phyloP scores from a whole-genome alignment of 805 yeast genomes.

The Yamadazyma kitorensis region DNA sequence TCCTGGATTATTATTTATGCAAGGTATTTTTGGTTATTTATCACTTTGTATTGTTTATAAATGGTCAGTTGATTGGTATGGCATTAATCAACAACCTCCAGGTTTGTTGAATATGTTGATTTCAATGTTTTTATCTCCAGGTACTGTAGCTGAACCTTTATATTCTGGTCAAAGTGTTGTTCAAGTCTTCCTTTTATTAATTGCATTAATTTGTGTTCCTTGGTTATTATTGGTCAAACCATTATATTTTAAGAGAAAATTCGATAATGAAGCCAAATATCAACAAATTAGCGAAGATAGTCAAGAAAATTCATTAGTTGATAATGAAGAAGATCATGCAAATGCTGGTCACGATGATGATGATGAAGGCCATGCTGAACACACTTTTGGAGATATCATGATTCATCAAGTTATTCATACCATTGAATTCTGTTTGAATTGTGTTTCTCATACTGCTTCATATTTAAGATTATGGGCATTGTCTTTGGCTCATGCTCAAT shows the following conservation, averaged over 20 bases:
- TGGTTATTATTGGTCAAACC: conserved; percentile 88
- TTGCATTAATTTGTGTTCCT: conserved; percentile 91
- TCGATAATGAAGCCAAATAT: conserved; percentile 49
- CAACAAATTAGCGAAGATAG: conserved; percentile 37
- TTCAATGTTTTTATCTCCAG: conserved; percentile 93
- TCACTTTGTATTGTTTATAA: conserved; percentile 84
- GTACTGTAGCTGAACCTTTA: conserved; percentile 74
- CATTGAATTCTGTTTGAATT: conserved; percentile 93
- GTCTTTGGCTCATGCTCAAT: conserved; percentile 94
- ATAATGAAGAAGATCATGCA: conserved; percentile 26
- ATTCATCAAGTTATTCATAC: conserved; percentile 98
- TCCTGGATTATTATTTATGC: conserved; percentile 94
- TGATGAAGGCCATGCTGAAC: conserved; percentile 53
- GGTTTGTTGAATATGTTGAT: conserved; percentile 92
- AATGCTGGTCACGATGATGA: conserved; percentile 54
- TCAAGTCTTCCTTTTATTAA: conserved; percentile 65
- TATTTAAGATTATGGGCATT: conserved; percentile 96
- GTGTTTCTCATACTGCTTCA: conserved; percentile 98
- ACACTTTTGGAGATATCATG: conserved; percentile 88
- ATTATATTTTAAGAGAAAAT: conserved; percentile 57
- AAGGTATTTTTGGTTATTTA: conserved; percentile 91
- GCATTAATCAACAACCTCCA: conserved; percentile 76
- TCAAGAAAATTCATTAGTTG: conserved; percentile 21
- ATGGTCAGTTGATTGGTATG: conserved; percentile 93
- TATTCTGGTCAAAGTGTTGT: conserved; percentile 76